Evolutionary conservation across 2,329 filamentous ascomycete species (phyloP), one percentile per base, ranked within the genome.

Genomic region (Fusarium praegraminearum): DNA sequence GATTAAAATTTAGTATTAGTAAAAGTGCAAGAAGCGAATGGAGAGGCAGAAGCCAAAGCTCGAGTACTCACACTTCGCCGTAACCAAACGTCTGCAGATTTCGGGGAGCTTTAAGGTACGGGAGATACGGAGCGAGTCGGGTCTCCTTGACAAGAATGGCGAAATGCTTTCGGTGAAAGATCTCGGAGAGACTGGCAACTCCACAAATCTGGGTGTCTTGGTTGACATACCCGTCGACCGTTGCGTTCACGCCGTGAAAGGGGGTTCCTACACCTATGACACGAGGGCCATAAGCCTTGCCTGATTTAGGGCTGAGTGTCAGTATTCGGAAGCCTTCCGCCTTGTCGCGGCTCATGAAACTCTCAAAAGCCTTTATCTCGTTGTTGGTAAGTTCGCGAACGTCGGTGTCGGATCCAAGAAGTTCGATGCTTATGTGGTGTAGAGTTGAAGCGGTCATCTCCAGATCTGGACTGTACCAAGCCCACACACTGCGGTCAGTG

Each of bases 71-170:
- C 63, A 32, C 3, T 3, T 51, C 3, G 1, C 61, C 63, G 15
- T 51, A 51, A 3, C 61, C 63, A 0, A 47, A 66, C 6, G 13
- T 15, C 2, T 12, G 2, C 7, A 11, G 24, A 3, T 12, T n/a
- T 2, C 1, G 7, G 7, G 5, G 2, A 1, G 24, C 5, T 3
- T 12, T 5, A 8, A 30, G 1, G 22, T 0, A 3, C 7, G 10
- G 18, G 24, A 32, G 7, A 5, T 5, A 13, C 0, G 8, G 1
- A 0, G 5, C 6, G 2, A 30, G n/a, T 4, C 38, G 0, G 3
- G 6, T 1, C 2, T 5, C 38, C 3, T 26, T 22, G 0, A 18
- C 4, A 2, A 64, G 28, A 8, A 65, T 3, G 1, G 3, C 46
- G 2, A 65, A 54, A 0, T n/a, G 1, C 1, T 9, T 20, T 5